These are phyloP conservation scores for Entophlyctis helioformis DNA, from an alignment of 192 early-diverging fungal species.

Conservation along the genomic window DNA sequence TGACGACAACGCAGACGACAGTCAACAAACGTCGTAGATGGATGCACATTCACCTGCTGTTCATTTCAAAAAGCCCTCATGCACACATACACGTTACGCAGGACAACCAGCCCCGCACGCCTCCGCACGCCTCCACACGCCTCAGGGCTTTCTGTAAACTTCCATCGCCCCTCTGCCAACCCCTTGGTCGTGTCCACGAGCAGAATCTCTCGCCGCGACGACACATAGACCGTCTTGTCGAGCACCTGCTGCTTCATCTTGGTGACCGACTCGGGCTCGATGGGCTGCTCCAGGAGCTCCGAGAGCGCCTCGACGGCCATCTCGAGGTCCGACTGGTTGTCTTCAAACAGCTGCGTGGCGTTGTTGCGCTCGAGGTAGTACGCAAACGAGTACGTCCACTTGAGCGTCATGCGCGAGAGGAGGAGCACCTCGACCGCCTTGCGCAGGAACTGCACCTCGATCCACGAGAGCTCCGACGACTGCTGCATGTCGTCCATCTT, in stretches of 20 bases:
- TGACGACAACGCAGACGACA: no score
- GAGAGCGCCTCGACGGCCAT: conserved; percentile 92
- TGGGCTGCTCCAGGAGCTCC: conserved; percentile 79
- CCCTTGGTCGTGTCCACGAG: conserved; percentile 85
- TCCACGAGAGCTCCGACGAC: conserved; percentile 83
- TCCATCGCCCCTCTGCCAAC: conserved; percentile 71
- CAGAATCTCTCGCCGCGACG: conserved; percentile 71
- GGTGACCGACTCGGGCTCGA: conserved; percentile 54
- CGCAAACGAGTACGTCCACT: conserved; percentile 97
- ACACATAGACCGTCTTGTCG: conserved; percentile 92
- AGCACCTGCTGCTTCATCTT: conserved; percentile 77
- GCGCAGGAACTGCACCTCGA: conserved; percentile 94
- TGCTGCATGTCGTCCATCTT: conserved; percentile 97
- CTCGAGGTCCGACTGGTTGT: conserved; percentile 97
- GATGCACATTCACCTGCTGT: no score
- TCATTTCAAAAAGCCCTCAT: no score
- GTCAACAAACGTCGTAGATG: no score
- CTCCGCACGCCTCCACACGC: no score
- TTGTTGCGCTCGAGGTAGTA: conserved; percentile 84
- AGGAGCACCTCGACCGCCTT: conserved; percentile 84
- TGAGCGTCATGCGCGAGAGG: conserved; percentile 80
- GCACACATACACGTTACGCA: no score
- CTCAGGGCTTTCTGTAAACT: no score
- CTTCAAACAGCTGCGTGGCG: conserved; percentile 85
- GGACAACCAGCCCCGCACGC: no score